Evolutionary conservation across 495 filamentous ascomycete genomes (phyloP).

Genomic region (Annulohypoxylon stygium): DNA sequence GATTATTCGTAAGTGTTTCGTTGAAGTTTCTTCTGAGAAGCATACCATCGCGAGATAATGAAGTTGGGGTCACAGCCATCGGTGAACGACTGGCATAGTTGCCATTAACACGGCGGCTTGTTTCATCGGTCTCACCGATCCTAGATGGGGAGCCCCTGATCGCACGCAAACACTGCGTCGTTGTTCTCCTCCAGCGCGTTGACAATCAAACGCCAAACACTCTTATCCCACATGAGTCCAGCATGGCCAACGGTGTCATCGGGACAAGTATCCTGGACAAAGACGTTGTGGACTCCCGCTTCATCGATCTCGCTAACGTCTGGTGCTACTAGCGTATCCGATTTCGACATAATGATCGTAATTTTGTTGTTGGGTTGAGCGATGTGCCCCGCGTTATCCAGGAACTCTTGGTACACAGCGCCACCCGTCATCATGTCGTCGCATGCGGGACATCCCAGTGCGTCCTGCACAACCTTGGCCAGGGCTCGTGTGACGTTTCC

Average conservation of each 20-base stretch:
- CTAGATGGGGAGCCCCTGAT: constrained; percentile 44
- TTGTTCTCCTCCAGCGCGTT: constrained; percentile 61
- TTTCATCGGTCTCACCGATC: neutral
- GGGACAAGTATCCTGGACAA: constrained; percentile 63
- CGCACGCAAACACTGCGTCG: constrained; percentile 44
- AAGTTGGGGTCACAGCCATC: too few species aligned
- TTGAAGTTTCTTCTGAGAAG: too few species aligned
- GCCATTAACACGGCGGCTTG: too few species aligned
- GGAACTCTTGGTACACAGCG: constrained; percentile 51
- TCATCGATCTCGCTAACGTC: constrained; percentile 61
- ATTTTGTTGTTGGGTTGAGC: constrained; percentile 62
- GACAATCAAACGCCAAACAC: constrained; percentile 67
- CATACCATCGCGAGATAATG: too few species aligned
- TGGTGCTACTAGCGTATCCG: constrained; percentile 65
- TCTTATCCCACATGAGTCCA: constrained; percentile 66
- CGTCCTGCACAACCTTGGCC: constrained; percentile 53
- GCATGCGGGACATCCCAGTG: constrained; percentile 63
- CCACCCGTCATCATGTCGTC: constrained; percentile 59
- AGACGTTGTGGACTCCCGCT: constrained; percentile 59
- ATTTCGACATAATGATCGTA: constrained; percentile 63
- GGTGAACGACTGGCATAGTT: too few species aligned
- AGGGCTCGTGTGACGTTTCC: constrained; percentile 50
- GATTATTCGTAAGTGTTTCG: too few species aligned
- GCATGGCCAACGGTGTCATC: constrained; percentile 66
- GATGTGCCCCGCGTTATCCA: constrained; percentile 60